Percentiles rank a stretch among this genome's conserved stretches.
These are phyloP conservation scores for Trypanosoma avium DNA, from an alignment of 208 protist genomes.

Conservation along the genomic window DNA sequence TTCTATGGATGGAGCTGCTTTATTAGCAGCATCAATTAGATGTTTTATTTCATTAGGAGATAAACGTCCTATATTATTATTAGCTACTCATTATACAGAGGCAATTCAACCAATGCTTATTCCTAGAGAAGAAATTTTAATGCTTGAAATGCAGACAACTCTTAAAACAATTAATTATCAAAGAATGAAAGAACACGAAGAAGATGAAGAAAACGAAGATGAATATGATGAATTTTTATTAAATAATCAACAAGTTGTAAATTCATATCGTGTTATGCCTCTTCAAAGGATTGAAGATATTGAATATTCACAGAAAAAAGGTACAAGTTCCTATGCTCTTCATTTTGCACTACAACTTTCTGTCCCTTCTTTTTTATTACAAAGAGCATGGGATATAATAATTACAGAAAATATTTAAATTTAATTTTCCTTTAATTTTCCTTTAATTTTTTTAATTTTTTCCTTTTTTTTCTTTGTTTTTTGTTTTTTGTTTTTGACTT, in stretches of 20 bases:
- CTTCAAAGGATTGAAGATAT: not conserved
- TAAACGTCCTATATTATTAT: constrained; percentile 48
- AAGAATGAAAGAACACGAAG: not conserved
- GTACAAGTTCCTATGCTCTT: constrained; percentile 16
- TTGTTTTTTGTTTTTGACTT: not conserved
- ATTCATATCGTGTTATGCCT: constrained; percentile 19
- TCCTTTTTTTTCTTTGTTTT: constrained; percentile 20
- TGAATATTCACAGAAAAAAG: not conserved
- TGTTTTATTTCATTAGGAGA: constrained; percentile 39
- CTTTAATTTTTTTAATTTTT: constrained; percentile 11
- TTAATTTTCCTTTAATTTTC: not conserved
- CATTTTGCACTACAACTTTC: constrained; percentile 30
- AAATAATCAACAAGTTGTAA: constrained; percentile 15
- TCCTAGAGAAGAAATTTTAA: constrained; percentile 14
- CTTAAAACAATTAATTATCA: not conserved
- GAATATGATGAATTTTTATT: not conserved
- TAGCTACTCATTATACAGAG: constrained; percentile 76
- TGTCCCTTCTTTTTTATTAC: constrained; percentile 23
- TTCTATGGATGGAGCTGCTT: constrained; percentile 78
- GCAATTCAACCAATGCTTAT: constrained; percentile 26
- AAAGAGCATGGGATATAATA: constrained; percentile 21
- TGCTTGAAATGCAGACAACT: constrained; percentile 28
- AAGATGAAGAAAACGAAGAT: not conserved
- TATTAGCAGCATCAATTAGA: constrained; percentile 67
- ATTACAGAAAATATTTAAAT: constrained; percentile 19